Evolutionary conservation across 495 filamentous ascomycete genomes (phyloP).

Genomic region (Penicillium antarcticum): DNA sequence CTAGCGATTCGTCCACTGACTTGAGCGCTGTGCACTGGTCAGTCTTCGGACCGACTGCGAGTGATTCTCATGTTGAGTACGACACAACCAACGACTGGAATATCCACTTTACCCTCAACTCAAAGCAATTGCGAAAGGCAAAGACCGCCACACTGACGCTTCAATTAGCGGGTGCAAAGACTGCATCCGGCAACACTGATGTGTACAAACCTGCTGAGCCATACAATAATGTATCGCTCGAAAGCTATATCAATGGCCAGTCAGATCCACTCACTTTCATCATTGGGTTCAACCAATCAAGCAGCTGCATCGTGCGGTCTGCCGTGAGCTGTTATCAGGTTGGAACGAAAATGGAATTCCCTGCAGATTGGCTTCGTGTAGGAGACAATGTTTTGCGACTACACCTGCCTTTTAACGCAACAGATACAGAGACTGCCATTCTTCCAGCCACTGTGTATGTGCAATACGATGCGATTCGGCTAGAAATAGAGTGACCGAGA

Average conservation of each 20-base stretch:
- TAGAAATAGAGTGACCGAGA: slow-evolving; percentile 36
- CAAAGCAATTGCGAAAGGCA: slow-evolving; percentile 17
- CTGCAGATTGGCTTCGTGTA: slow-evolving; percentile 35
- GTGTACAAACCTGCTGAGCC: slow-evolving; percentile 43
- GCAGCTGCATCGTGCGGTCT: slow-evolving; percentile 52
- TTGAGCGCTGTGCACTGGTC: slow-evolving; percentile 56
- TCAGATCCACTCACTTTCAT: slow-evolving; percentile 20
- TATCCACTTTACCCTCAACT: slow-evolving; percentile 43
- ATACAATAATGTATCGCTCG: slow-evolving; percentile 40
- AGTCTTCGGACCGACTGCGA: slow-evolving; percentile 47
- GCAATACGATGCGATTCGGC: slow-evolving; percentile 55
- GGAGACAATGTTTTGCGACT: slow-evolving; percentile 49
- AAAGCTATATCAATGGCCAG: slow-evolving; percentile 29
- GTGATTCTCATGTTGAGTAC: slow-evolving; percentile 34
- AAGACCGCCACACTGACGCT: slow-evolving; percentile 50
- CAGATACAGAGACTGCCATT: slow-evolving; percentile 51
- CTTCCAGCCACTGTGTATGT: slow-evolving; percentile 50
- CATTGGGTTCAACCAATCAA: slow-evolving; percentile 33
- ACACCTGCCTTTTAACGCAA: slow-evolving; percentile 50
- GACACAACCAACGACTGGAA: slow-evolving; percentile 49
- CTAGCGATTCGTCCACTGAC: slow-evolving; percentile 39
- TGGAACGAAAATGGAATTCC: slow-evolving; percentile 49
- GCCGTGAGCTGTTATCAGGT: slow-evolving; percentile 57
- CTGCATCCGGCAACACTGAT: slow-evolving; percentile 55
- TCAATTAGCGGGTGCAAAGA: slow-evolving; percentile 56